Conservation (phyloP, 2,329 filamentous ascomycete genomes). For the Trichoderma endophyticum region DNA sequence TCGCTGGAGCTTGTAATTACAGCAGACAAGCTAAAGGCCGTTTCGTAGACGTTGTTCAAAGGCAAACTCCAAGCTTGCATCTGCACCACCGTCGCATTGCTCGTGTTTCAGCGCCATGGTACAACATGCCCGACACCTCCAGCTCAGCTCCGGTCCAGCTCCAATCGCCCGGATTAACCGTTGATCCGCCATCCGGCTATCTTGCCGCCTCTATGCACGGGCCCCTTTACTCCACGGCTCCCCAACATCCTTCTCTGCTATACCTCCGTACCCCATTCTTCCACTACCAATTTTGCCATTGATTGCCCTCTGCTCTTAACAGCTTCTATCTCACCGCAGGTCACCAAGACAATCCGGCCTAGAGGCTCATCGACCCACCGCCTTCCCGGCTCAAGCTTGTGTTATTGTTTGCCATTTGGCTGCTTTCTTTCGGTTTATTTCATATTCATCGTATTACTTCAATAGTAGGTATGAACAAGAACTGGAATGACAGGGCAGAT, state of each 20-base stretch:
- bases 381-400: constrained; percentile 12
- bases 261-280: constrained; percentile 29
- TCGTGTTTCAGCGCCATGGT: neutral
- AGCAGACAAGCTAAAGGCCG: neutral
- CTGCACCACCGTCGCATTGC: neutral
- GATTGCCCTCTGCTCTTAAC: constrained; percentile 37
- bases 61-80: neutral
- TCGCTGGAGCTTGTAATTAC: neutral
- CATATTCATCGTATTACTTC: neutral
- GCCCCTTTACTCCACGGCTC: constrained; percentile 25
- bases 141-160: neutral
- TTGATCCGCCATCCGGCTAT: constrained; percentile 19
- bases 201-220: constrained; percentile 25
- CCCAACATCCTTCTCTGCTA: constrained; percentile 25
- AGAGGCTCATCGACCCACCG: constrained; percentile 10
- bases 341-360: constrained; percentile 13
- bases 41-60: neutral
- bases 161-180: constrained; percentile 14
- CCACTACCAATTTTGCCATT: constrained; percentile 44
- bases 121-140: neutral
- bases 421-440: neutral
- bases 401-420: neutral
- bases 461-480: constrained; percentile 47
- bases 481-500: constrained; percentile 60
- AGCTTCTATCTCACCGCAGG: constrained; percentile 27